phyloP scores from a whole-genome alignment of 2,329 filamentous ascomycete species.

The Verruconis gallopava region DNA sequence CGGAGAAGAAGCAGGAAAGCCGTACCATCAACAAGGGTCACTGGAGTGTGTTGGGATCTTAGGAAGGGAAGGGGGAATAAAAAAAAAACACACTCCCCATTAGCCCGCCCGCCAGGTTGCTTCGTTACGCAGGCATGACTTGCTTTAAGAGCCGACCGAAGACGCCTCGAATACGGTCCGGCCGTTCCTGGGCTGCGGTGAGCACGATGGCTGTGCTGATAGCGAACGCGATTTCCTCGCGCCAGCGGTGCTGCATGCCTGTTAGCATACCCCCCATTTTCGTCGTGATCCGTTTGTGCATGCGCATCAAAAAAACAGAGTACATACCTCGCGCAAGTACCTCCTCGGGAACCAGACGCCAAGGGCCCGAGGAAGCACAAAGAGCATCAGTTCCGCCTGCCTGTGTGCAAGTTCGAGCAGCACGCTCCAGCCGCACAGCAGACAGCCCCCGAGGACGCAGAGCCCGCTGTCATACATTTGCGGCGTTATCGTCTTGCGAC shows the following conservation, averaged over 20 bases:
- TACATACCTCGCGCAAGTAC: slow-evolving; percentile 39
- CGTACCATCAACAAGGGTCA: too few relatives aligned
- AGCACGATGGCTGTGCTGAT: slow-evolving; percentile 21
- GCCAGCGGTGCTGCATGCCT: slow-evolving; percentile 16
- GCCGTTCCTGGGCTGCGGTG: slow-evolving; percentile 18
- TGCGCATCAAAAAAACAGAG: not conserved
- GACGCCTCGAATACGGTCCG: slow-evolving; percentile 18
- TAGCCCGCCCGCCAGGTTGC: too few relatives aligned
- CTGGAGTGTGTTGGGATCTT: too few relatives aligned
- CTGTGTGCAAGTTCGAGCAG: slow-evolving; percentile 54
- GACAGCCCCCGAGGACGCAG: slow-evolving; percentile 59
- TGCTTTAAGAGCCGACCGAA: slow-evolving; percentile 17
- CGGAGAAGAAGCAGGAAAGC: too few relatives aligned
- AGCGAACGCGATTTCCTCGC: slow-evolving; percentile 20
- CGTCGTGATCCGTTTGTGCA: not conserved
- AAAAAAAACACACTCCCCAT: too few relatives aligned
- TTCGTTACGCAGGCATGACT: slow-evolving; percentile 2
- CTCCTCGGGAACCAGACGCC: slow-evolving; percentile 60
- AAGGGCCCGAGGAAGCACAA: slow-evolving; percentile 66
- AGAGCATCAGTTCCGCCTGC: slow-evolving; percentile 63
- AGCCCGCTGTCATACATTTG: slow-evolving; percentile 48
- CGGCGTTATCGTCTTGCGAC: slow-evolving; percentile 38
- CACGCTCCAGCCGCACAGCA: slow-evolving; percentile 71
- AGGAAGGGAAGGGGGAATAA: too few relatives aligned
- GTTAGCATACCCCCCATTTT: too few relatives aligned